Percentiles rank a stretch among this genome's conserved stretches.
Evolutionary conservation across 2,329 filamentous ascomycete species (phyloP).

Genomic region (Colletotrichum ledebouriae): DNA sequence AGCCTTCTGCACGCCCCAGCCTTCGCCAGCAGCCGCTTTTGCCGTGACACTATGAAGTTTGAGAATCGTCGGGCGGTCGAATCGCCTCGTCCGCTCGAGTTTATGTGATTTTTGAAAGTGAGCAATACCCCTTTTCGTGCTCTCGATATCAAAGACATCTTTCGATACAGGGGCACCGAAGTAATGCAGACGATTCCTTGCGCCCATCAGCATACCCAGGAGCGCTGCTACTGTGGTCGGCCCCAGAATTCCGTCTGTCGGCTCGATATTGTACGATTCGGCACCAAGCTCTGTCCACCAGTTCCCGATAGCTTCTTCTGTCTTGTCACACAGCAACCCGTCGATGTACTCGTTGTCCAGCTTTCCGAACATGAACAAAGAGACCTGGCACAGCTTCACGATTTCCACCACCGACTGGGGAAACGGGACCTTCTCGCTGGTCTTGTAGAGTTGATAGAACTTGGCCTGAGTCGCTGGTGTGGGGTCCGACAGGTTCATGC

Average conservation of each 20-base stretch:
- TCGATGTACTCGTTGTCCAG: conserved; percentile 91
- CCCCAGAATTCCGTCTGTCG: conserved; percentile 91
- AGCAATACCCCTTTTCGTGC: conserved; percentile 85
- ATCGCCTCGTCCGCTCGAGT: conserved; percentile 79
- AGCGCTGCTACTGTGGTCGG: conserved; percentile 92
- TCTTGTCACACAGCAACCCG: conserved; percentile 91
- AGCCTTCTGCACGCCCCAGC: conserved; percentile 91
- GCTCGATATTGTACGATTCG: conserved; percentile 93
- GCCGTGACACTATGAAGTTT: conserved; percentile 86
- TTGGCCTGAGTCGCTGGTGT: conserved; percentile 88
- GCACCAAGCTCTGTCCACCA: conserved; percentile 97
- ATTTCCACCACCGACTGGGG: conserved; percentile 86
- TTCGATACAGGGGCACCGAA: conserved; percentile 87
- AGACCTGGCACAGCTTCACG: conserved; percentile 91
- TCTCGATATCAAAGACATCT: conserved; percentile 89
- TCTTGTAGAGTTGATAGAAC: conserved; percentile 91
- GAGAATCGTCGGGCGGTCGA: conserved; percentile 87
- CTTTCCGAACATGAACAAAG: conserved; percentile 88
- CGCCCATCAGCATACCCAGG: conserved; percentile 89
- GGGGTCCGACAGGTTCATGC: conserved; percentile 83
- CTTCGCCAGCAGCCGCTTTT: conserved; percentile 89
- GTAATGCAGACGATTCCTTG: conserved; percentile 88
- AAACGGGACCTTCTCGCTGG: conserved; percentile 84
- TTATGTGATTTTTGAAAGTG: conserved; percentile 93
- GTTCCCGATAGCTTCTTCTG: conserved; percentile 88